phyloP scores from a whole-genome alignment of 305 asterid species.

The Solanum aculeatissimum region DNA sequence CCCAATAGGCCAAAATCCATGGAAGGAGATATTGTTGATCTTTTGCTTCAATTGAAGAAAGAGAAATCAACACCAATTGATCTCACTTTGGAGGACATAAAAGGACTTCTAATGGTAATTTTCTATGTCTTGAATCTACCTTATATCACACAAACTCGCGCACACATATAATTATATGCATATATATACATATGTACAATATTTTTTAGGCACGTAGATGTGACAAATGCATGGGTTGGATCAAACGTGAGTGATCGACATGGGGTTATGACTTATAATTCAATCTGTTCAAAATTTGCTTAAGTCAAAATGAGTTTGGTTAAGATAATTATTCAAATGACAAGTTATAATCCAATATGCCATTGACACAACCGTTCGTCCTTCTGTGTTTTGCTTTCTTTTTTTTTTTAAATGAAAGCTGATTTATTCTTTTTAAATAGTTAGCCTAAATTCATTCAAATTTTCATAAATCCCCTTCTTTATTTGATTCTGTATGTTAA shows the following conservation, averaged over 20 bases:
- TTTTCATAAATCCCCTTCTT: too few relatives aligned
- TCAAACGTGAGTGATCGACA: background rate
- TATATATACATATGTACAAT: background rate
- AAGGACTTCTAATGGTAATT: background rate
- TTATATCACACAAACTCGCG: background rate
- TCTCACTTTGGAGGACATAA: background rate
- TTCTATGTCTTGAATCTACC: background rate
- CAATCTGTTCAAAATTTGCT: background rate
- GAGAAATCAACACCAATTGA: background rate
- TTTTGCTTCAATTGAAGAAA: background rate
- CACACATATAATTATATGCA: background rate
- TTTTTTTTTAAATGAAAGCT: background rate
- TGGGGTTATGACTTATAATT: too few relatives aligned
- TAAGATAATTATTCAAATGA: background rate
- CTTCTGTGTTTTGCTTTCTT: background rate
- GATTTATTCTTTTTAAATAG: background rate
- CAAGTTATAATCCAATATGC: background rate
- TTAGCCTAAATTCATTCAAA: too few relatives aligned
- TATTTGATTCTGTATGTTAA: too few relatives aligned
- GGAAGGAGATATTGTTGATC: background rate
- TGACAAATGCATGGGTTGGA: background rate
- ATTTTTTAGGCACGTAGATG: background rate
- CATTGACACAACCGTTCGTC: background rate
- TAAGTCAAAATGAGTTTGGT: background rate
- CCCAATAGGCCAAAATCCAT: background rate